These are phyloP conservation scores for Adenanthera pavonina DNA, from an alignment of 306 rosid species.

Conservation along the genomic window DNA sequence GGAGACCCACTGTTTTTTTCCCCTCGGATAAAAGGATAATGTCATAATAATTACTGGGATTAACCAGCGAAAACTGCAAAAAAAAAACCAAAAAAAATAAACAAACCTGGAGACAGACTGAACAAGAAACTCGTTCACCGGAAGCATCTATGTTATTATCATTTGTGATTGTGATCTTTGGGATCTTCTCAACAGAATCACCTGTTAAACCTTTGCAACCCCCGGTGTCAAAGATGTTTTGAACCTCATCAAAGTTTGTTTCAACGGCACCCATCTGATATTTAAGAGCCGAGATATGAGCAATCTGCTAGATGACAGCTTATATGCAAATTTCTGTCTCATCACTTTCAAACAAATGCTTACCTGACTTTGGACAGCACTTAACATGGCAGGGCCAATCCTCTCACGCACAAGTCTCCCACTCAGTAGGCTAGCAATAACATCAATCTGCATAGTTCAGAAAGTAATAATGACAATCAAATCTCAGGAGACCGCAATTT, in stretches of 20 bases:
- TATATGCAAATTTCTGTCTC: constrained; percentile 23
- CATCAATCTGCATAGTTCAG: constrained; percentile 77
- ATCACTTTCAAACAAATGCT: constrained; percentile 18
- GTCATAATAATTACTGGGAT: neutral
- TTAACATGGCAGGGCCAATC: constrained; percentile 98
- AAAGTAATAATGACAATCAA: constrained; percentile 12
- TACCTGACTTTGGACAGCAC: constrained; percentile 99
- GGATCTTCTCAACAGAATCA: constrained; percentile 84
- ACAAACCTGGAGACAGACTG: constrained; percentile 96
- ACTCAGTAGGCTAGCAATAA: constrained; percentile 90
- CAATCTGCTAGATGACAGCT: constrained; percentile 21
- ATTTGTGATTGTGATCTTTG: constrained; percentile 71
- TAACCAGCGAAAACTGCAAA: neutral
- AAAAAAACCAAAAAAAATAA: neutral
- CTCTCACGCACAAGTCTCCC: constrained; percentile 98
- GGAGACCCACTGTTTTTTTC: neutral
- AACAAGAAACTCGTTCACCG: constrained; percentile 84
- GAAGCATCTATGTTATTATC: constrained; percentile 77
- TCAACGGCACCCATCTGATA: constrained; percentile 96
- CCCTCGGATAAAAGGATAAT: neutral
- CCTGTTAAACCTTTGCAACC: constrained; percentile 87
- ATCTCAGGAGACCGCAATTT: constrained; percentile 20
- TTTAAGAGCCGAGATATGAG: constrained; percentile 34
- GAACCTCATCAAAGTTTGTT: constrained; percentile 80
- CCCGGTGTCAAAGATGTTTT: constrained; percentile 85